Conservation (phyloP, 768 basidiomycete species). For the Suillus paluster region DNA sequence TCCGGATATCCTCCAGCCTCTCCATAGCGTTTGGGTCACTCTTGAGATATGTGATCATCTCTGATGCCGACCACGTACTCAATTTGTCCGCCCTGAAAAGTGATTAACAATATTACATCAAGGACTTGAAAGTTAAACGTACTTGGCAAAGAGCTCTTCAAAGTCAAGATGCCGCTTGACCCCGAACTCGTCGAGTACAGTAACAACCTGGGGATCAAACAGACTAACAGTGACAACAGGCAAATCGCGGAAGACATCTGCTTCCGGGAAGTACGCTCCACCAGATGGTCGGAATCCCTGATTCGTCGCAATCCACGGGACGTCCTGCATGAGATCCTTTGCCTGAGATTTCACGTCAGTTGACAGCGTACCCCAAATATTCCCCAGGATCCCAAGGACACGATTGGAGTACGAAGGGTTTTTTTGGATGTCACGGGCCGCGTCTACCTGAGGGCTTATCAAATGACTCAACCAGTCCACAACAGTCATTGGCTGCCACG, state of each 20-base stretch:
- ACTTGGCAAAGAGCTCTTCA: conserved; percentile 84
- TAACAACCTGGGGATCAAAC: conserved; percentile 59
- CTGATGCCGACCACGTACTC: conserved; percentile 81
- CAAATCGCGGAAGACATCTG: conserved; percentile 87
- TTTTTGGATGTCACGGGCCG: conserved; percentile 60
- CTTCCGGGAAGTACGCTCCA: conserved; percentile 82
- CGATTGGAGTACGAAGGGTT: conserved; percentile 78
- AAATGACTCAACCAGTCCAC: conserved; percentile 75
- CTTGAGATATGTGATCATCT: conserved; percentile 82
- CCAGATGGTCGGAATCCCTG: conserved; percentile 68
- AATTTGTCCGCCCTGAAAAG: conserved; percentile 72
- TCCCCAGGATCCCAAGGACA: conserved; percentile 54
- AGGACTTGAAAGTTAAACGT: conserved; percentile 10
- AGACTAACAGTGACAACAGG: conserved; percentile 64
- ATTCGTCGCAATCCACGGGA: conserved; percentile 74
- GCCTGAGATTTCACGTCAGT: conserved; percentile 52
- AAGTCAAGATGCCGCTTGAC: conserved; percentile 85
- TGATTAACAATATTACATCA: conserved; percentile 6
- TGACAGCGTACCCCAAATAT: conserved; percentile 64
- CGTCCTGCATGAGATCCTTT: conserved; percentile 48
- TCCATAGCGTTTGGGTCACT: conserved; percentile 51
- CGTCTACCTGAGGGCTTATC: conserved; percentile 46
- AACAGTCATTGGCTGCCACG: conserved; percentile 75
- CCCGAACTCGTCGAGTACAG: conserved; percentile 63
- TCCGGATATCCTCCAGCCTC: conserved; percentile 1